Conservation (phyloP, 208 protist species). For the Crithidia expoeki region DNA sequence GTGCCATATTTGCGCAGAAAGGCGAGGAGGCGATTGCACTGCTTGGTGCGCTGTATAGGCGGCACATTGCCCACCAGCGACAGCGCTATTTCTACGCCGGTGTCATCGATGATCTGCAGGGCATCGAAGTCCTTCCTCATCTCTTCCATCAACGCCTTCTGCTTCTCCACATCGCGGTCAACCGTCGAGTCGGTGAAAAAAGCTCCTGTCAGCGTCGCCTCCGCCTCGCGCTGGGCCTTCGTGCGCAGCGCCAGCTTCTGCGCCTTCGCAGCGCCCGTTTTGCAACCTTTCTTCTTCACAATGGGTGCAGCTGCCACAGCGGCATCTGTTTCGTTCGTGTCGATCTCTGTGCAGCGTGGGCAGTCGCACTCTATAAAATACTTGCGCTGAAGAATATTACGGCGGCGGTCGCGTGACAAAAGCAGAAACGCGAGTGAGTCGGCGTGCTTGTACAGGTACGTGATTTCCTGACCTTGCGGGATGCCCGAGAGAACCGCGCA, state of each 20-base stretch:
- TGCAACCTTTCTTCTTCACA: neutral
- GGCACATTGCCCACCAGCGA: conserved; percentile 47
- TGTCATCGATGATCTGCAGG: conserved; percentile 51
- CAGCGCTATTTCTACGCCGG: conserved; percentile 39
- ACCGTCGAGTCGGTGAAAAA: conserved; percentile 54
- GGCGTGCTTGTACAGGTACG: conserved; percentile 45
- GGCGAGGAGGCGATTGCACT: conserved; percentile 40
- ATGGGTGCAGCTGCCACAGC: neutral
- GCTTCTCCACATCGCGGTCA: conserved; percentile 39
- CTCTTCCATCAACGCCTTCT: conserved; percentile 32
- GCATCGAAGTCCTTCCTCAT: conserved; percentile 50
- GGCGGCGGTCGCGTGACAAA: conserved; percentile 48
- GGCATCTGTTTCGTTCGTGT: conserved; percentile 13
- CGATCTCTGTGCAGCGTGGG: conserved; percentile 35
- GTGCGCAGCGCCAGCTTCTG: conserved; percentile 16
- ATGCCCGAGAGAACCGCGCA: conserved; percentile 40
- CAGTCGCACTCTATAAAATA: conserved; percentile 65
- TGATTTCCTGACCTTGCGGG: conserved; percentile 46
- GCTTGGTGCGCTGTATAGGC: conserved; percentile 43
- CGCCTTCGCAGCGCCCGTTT: conserved; percentile 3
- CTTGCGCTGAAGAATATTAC: conserved; percentile 31
- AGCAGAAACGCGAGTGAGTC: conserved; percentile 59
- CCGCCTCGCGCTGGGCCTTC: conserved; percentile 28
- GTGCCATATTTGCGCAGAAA: conserved; percentile 59
- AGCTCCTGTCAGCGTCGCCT: conserved; percentile 46